These are phyloP conservation scores for Bonnemaisonia californica DNA, from an alignment of 31 red algal genomes.

Conservation along the genomic window DNA sequence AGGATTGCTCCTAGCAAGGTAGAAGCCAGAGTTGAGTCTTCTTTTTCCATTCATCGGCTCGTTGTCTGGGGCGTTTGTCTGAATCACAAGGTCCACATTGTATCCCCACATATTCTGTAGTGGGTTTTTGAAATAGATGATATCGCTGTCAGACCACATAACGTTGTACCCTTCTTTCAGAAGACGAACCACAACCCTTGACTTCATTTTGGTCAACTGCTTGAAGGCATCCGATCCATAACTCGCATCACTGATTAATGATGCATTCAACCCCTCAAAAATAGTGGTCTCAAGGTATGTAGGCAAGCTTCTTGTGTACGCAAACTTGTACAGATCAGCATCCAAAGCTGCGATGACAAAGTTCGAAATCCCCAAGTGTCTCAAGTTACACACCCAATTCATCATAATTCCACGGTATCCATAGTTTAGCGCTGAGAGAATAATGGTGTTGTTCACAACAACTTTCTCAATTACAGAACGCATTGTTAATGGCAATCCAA, in stretches of 20 bases:
- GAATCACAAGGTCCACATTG: constrained; percentile 84
- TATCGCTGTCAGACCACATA: constrained; percentile 98
- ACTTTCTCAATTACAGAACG: constrained; percentile 82
- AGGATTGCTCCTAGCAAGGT: constrained; percentile 77
- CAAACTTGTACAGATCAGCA: constrained; percentile 96
- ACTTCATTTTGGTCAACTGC: constrained; percentile 99
- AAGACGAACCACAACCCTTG: constrained; percentile 87
- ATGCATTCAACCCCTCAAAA: constrained; percentile 80
- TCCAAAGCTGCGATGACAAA: constrained; percentile 97
- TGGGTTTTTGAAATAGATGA: constrained; percentile 96
- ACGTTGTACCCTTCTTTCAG: constrained; percentile 95
- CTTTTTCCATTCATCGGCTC: constrained; percentile 91
- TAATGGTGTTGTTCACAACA: constrained; percentile 87
- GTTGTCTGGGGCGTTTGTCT: constrained; percentile 97
- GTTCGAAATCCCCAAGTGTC: constrained; percentile 89
- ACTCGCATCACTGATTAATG: constrained; percentile 76
- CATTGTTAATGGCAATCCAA: constrained; percentile 93
- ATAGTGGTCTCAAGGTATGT: constrained; percentile 93
- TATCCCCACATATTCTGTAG: constrained; percentile 79
- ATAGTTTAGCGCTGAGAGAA: constrained; percentile 94
- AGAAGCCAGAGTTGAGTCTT: constrained; percentile 96
- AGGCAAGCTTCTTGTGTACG: constrained; percentile 86
- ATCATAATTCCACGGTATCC: constrained; percentile 98
- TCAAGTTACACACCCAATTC: constrained; percentile 99
- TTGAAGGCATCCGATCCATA: constrained; percentile 96